Evolutionary conservation across 345 rosid genomes (phyloP), one percentile per base, ranked within the genome.

Genomic region (Gossypium rotundifolium): DNA sequence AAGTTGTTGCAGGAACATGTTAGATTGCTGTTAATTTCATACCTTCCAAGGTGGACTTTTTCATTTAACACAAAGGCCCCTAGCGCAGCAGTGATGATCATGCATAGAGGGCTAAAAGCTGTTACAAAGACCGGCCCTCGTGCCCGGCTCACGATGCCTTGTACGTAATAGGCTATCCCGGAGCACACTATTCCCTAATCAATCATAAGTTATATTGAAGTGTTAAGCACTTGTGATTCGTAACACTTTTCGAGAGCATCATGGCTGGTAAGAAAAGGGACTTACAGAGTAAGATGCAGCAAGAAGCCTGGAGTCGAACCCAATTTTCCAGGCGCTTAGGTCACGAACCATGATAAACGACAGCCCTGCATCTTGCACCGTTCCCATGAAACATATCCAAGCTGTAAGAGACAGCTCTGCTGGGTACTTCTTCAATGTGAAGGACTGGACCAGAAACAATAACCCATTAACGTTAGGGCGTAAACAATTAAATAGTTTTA

Each of bases 101-200:
- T 93, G 82, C 97, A 88, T 1, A 95, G 87, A 23, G 99, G 99
- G 80, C 90, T 89, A 74, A 91, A 95, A 46, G 98, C 78, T 44
- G 99, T 90, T 11, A 86, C 87, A 54, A 95, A 95, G 17, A 95
- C 97, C 5, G 98, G 98, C 55, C 99, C 99, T 75, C 88, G 75
- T 72, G 87, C 84, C 75, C 77, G 88, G 55, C 80, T 88, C 42
- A 92, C 96, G 7, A 90, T 73, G 18, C 88, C 97, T 88, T 95
- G 99, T 55, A 89, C 83, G 75, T 87, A 95, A 70, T 87, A 95
- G 20, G 99, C 96, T 8, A 88, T 71, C 67, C 98, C 98, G 62
- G 99, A 95, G 84, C 99, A 93, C 33, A 92, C 85, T 71, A 95
- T 84, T 23, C 99, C 99, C 99, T 94, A 64, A 10, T 62, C 57